Conservation (phyloP, 2,329 filamentous ascomycete species). For the Colletotrichum sp. region DNA sequence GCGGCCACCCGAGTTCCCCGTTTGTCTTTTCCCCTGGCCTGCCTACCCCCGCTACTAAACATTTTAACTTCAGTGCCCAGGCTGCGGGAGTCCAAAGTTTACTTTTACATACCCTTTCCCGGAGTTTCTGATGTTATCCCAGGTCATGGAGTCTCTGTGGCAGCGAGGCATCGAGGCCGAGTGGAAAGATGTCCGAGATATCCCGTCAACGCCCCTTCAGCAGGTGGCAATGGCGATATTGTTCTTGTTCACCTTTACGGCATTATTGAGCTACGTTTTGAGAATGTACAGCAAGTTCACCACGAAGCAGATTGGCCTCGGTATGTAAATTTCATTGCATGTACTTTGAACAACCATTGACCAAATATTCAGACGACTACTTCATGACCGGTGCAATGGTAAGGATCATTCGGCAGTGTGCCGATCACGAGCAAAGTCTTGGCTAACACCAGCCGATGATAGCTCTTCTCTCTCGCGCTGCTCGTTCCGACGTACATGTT, state of each 20-base stretch:
- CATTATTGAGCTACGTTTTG: conserved; percentile 30
- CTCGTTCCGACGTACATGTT: conserved; percentile 8
- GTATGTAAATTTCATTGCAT: not conserved
- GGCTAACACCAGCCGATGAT: not conserved
- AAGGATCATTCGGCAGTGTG: not conserved
- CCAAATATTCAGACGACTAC: not conserved
- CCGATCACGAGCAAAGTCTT: not conserved
- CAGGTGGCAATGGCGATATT: conserved; percentile 31
- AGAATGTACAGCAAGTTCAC: conserved; percentile 23
- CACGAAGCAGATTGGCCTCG: not conserved
- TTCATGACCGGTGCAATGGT: conserved; percentile 11
- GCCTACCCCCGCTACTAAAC: not conserved
- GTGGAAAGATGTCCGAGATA: conserved; percentile 27
- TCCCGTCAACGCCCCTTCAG: conserved; percentile 37
- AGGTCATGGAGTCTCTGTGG: not conserved
- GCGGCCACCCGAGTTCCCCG: not conserved
- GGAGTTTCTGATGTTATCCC: not conserved
- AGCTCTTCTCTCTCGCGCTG: conserved; percentile 1
- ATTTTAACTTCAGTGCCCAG: not conserved
- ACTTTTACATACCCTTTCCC: not conserved
- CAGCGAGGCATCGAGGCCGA: not conserved
- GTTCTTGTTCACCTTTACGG: conserved; percentile 32
- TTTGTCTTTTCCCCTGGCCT: not conserved
- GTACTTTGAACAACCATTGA: not conserved
- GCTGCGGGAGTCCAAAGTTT: not conserved